These are phyloP conservation scores for Tolypocladium tropicale DNA, from an alignment of 2,329 filamentous ascomycete genomes.

Conservation along the genomic window DNA sequence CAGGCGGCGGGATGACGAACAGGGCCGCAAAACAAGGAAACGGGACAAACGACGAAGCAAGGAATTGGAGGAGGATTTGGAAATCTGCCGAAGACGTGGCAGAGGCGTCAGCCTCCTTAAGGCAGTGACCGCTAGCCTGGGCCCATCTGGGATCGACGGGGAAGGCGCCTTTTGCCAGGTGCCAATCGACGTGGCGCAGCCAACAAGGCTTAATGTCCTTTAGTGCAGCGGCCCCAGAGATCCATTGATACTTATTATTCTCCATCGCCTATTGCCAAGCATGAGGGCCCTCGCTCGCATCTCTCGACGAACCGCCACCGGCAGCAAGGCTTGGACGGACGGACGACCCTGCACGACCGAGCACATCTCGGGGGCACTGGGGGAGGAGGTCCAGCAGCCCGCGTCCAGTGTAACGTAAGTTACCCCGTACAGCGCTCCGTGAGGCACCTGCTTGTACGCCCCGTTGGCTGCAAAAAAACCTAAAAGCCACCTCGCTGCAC, in stretches of 20 bases:
- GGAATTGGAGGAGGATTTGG: not conserved
- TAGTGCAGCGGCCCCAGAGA: not conserved
- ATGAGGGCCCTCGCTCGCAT: no score
- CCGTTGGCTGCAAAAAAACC: not conserved
- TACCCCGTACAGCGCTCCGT: no score
- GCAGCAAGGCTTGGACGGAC: no score
- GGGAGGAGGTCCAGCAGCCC: no score
- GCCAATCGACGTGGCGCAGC: not conserved
- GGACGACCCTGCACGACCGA: no score
- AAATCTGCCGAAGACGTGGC: not conserved
- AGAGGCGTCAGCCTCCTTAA: not conserved
- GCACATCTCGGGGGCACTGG: no score
- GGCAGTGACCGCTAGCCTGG: no score
- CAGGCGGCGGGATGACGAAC: not conserved
- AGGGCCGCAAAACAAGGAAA: not conserved
- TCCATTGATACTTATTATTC: no score
- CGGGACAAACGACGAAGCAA: not conserved
- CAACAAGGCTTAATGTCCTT: not conserved
- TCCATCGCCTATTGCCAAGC: not conserved
- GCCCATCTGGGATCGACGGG: not conserved
- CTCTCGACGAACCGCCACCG: no score
- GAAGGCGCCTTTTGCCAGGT: not conserved
- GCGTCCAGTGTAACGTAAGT: no score
- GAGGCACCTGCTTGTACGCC: not conserved
- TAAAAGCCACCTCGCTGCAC: not conserved